Evolutionary conservation across 768 basidiomycete species (phyloP), one percentile per base, ranked within the genome.

Genomic region (Candolleomyces eurysporus): DNA sequence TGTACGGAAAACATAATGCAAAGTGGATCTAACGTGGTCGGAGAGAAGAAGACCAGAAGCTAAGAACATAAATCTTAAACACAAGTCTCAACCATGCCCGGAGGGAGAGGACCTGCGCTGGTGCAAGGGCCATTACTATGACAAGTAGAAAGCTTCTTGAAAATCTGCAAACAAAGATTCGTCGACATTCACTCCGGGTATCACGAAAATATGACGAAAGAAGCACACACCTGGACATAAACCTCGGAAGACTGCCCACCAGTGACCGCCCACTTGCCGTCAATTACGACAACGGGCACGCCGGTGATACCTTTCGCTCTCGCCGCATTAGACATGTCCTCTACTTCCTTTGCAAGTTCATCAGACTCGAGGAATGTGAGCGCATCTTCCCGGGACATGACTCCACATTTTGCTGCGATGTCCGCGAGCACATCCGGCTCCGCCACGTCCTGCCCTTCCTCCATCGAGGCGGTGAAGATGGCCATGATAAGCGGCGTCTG

Each of bases 221-320:
- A 48, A 51, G 5, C 17, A 67, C 79, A 66, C 61, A 88, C 90
- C 79, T 88, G 84, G 36, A 87, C 75, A 67, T 84, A 92, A 3
- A 87, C 85, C 46, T 90, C 89, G 48, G 86, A 79, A 4, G 84
- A 83, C 72, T 92, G 91, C 10, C 86, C 87, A 9, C 91, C 91
- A 54, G 82, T 86, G 30, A 92, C 81, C 5, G 86, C 89, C 87
- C 89, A 93, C 68, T 87, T 88, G 13, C 84, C 82, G 69, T 92
- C 86, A 65, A 93, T 88, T 67, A 93, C 84, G 30, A 85, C 88
- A 77, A 91, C 84, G 8, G 92, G 92, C 3, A 94, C 90, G 43
- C 91, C 91, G 5, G 83, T 86, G 55, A 94, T 84, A 17, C 91
- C 91, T 59, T 86, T 82, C 46, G 76, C 74, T 58, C 85, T 82